Base-by-base conservation (phyloP, 176 grass and related monocot species). In the Zoysia pacifica region DNA sequence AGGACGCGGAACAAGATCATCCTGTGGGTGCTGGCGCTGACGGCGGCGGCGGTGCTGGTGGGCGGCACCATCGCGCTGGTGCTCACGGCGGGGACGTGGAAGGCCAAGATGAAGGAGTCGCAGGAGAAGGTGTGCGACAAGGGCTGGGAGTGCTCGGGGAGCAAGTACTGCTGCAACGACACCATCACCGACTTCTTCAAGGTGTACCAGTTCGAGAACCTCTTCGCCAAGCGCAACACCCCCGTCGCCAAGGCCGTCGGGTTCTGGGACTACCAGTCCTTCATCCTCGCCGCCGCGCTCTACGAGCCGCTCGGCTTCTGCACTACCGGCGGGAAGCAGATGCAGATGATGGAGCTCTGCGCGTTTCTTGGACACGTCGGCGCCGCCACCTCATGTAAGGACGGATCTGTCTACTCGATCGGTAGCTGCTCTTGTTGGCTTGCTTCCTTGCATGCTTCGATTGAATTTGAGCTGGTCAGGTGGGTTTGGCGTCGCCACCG, bases 121-220 rank as follows among this genome's bases (percentile, higher is more conserved):
- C 91, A 73, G 60, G 78, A 85, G 87, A 97, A 94, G 95, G 28
- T 89, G 20, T 97, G 95, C 73, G 14, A 90, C 86, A 93, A 92
- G 62, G 95, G 95, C 14, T 97, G 95, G 95, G 95, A 97, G 79
- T 97, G 95, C 82, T 94, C 85, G 0, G 86, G 81, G 8, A 94
- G 86, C 87, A 94, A 88, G 70, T 97, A 90, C 82, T 97, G 92
- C 90, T 97, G 95, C 84, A 97, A 97, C 85, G 85, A 94, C 40
- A 97, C 95, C 91, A 89, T 97, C 82, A 92, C 91, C 45, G 92
- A 94, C 74, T 97, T 87, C 90, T 97, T 97, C 90, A 85, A 97
- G 92, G 87, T 90, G 7, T 97, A 97, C 87, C 95, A 97, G 85
- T 97, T 97, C 82, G 95, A 97, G 87, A 82, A 94, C 65, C 95